A percentile compares a stretch with the other conserved stretches of the same genome.
phyloP scores from a whole-genome alignment of 192 early-diverging fungal genomes.

The Podila epigama region DNA sequence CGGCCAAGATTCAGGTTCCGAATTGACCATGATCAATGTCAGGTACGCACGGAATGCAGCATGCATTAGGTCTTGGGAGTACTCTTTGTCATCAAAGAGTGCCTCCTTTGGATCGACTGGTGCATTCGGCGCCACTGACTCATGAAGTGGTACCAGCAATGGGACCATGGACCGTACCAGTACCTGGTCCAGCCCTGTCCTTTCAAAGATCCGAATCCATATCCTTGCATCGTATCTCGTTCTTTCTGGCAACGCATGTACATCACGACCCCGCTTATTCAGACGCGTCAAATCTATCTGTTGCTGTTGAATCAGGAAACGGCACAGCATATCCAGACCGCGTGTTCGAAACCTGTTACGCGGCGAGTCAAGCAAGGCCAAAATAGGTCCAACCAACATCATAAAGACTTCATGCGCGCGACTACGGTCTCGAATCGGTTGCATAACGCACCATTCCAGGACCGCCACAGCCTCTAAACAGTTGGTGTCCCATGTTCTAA shows the following conservation, averaged over 20 bases:
- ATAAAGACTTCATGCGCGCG: conserved; percentile 39
- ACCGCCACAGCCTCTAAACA: conserved; percentile 27
- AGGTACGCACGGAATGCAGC: conserved; percentile 39
- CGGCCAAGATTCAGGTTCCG: conserved; percentile 10
- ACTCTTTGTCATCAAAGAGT: not conserved
- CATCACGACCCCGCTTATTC: not conserved
- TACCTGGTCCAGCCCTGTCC: conserved; percentile 40
- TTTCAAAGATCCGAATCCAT: conserved; percentile 45
- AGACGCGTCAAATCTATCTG: not conserved
- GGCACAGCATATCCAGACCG: conserved; percentile 27
- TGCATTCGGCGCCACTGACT: not conserved
- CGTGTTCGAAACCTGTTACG: conserved; percentile 10
- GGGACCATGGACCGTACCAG: conserved; percentile 14
- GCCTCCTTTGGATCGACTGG: not conserved
- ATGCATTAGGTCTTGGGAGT: conserved; percentile 2
- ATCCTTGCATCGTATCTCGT: conserved; percentile 8
- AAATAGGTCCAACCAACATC: conserved; percentile 20
- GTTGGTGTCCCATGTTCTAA: conserved; percentile 12
- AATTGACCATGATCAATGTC: conserved; percentile 37
- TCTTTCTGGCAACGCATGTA: not conserved
- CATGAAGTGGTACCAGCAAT: conserved; percentile 15
- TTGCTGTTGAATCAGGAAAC: conserved; percentile 19
- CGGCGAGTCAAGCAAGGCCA: conserved; percentile 21
- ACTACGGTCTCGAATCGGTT: conserved; percentile 23
- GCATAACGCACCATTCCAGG: conserved; percentile 38